Conservation (phyloP, 2,329 filamentous ascomycete genomes). For the Dactylellina drechsleri region DNA sequence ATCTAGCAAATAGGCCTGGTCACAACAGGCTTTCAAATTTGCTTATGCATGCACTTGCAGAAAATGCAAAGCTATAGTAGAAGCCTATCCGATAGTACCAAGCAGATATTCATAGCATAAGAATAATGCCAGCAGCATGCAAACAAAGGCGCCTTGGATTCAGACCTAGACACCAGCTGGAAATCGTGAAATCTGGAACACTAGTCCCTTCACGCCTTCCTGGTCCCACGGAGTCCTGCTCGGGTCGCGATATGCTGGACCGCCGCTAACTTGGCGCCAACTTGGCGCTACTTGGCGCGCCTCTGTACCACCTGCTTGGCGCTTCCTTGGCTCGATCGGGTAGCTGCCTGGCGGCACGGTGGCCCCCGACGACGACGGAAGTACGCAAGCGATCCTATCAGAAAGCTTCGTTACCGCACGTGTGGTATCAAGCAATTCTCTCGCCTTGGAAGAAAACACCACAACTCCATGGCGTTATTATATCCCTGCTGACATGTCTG, state of each 20-base stretch:
- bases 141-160: too few species aligned
- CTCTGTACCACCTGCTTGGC: constrained; percentile 32
- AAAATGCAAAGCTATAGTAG: background rate
- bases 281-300: constrained; percentile 16
- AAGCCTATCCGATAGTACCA: too few species aligned
- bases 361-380: constrained; percentile 13
- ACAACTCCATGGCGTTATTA: constrained; percentile 44
- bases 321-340: constrained; percentile 46
- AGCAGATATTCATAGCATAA: too few species aligned
- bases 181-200: too few species aligned
- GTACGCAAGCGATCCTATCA: constrained; percentile 46
- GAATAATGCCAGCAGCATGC: too few species aligned
- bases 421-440: constrained; percentile 23
- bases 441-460: background rate
- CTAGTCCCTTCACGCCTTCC: too few species aligned
- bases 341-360: constrained; percentile 49
- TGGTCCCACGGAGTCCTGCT: too few species aligned
- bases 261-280: too few species aligned
- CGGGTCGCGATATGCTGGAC: too few species aligned
- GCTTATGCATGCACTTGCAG: constrained; percentile 5
- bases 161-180: too few species aligned
- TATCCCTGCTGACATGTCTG: constrained; percentile 8
- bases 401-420: constrained; percentile 18
- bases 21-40: constrained; percentile 6
- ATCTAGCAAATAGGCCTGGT: too few species aligned